A percentile compares a stretch with the other conserved stretches of the same genome.
Evolutionary conservation across 2,329 filamentous ascomycete species (phyloP).

Genomic region (Neofusicoccum sp.): DNA sequence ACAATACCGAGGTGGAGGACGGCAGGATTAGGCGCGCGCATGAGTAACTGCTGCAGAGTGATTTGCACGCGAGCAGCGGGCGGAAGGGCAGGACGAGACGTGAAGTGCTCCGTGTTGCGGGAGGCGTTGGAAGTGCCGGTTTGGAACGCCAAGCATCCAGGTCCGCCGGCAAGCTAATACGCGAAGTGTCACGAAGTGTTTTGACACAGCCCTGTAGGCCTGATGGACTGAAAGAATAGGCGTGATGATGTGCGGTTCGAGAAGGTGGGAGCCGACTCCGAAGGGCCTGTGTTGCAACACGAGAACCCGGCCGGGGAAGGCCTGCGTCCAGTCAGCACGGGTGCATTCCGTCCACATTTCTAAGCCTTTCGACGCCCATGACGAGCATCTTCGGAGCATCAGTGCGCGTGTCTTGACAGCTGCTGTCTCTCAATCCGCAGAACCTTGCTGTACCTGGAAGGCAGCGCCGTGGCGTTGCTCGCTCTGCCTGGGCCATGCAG

Average conservation of each 20-base stretch:
- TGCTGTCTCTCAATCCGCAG: neutral
- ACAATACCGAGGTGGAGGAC: neutral
- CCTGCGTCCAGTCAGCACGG: neutral
- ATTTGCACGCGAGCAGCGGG: slow-evolving; percentile 7
- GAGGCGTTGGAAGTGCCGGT: slow-evolving; percentile 5
- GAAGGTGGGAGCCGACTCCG: neutral
- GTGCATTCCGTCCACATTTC: slow-evolving; percentile 7
- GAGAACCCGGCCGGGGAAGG: neutral
- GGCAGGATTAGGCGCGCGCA: slow-evolving; percentile 1
- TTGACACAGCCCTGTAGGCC: slow-evolving; percentile 16
- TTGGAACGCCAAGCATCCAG: slow-evolving; percentile 7
- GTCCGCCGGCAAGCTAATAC: neutral
- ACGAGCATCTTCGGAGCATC: neutral
- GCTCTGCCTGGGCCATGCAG: neutral
- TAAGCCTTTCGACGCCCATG: neutral
- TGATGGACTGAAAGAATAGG: slow-evolving; percentile 3
- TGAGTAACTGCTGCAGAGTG: neutral
- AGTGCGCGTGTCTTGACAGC: neutral
- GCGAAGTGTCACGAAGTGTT: slow-evolving; percentile 12
- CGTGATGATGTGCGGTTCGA: slow-evolving; percentile 12
- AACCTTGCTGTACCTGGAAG: slow-evolving; percentile 8
- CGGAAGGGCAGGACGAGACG: slow-evolving; percentile 3
- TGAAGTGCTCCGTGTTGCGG: slow-evolving; percentile 18
- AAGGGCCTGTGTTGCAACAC: neutral
- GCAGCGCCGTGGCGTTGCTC: slow-evolving; percentile 14